Conservation (phyloP, 345 rosid species). For the Anacardium occidentale region DNA sequence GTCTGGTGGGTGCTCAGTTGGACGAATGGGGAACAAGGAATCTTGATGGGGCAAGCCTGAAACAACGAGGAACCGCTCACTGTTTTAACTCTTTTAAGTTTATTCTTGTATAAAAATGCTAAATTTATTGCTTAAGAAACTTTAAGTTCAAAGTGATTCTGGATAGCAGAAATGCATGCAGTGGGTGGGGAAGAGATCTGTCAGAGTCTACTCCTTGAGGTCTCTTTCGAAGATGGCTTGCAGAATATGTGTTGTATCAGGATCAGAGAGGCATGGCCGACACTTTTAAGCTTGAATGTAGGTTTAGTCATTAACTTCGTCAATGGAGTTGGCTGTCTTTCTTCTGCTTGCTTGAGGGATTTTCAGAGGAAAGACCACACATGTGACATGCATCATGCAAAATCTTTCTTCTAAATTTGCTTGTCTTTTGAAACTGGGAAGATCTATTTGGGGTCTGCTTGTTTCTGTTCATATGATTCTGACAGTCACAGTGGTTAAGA, state of each 20-base stretch:
- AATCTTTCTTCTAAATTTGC: not conserved
- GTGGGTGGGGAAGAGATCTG: conserved; percentile 13
- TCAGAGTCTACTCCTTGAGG: conserved; percentile 24
- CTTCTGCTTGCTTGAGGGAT: not conserved
- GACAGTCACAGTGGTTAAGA: not conserved
- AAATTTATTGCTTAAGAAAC: too few species aligned
- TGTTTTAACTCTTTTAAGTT: too few species aligned
- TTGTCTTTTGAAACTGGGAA: not conserved
- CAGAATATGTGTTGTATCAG: not conserved
- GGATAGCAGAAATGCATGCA: too few species aligned
- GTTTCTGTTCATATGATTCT: not conserved
- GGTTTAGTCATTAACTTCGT: not conserved
- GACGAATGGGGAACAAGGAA: conserved; percentile 22
- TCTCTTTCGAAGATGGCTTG: conserved; percentile 13
- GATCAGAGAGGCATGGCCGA: conserved; percentile 22
- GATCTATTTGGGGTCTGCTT: not conserved
- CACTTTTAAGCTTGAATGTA: not conserved
- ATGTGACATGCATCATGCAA: not conserved
- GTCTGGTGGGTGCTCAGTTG: conserved; percentile 12
- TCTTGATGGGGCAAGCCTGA: conserved; percentile 20
- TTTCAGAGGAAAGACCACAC: not conserved
- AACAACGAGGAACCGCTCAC: not conserved
- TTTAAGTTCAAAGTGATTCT: too few species aligned
- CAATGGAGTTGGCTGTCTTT: not conserved
- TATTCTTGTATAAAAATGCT: too few species aligned